These are phyloP conservation scores for Otatea glauca DNA, from an alignment of 176 grass and related monocot genomes.

Conservation along the genomic window DNA sequence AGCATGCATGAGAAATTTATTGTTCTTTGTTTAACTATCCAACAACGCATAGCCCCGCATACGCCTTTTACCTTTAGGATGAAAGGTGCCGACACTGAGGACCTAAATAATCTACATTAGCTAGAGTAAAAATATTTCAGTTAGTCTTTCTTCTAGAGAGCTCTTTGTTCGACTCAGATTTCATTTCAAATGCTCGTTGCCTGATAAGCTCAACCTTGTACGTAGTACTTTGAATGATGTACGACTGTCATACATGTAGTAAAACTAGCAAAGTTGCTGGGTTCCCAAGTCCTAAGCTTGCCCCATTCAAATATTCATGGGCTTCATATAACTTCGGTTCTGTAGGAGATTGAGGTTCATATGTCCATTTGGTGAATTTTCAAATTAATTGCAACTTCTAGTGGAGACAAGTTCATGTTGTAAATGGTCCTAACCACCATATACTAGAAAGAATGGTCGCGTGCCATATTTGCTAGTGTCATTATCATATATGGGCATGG, in stretches of 20 bases:
- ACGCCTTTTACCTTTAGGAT: not conserved
- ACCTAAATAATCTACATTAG: not conserved
- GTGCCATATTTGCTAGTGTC: slow-evolving; percentile 19
- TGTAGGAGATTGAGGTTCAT: not conserved
- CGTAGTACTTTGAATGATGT: not conserved
- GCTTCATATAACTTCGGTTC: not conserved
- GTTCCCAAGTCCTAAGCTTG: not conserved
- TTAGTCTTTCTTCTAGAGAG: not conserved
- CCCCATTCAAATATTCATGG: not conserved
- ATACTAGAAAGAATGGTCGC: not conserved
- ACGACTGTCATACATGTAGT: not conserved
- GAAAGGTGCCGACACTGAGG: not conserved
- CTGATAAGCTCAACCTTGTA: not conserved
- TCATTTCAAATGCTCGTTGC: not conserved
- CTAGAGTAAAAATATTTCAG: not conserved
- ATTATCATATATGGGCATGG: slow-evolving; percentile 36
- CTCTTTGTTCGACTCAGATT: not conserved
- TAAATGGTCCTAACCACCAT: slow-evolving; percentile 32
- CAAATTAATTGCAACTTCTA: slow-evolving; percentile 15
- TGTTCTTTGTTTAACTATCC: not conserved
- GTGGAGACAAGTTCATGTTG: slow-evolving; percentile 12
- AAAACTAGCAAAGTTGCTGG: not conserved
- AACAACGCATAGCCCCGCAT: not conserved
- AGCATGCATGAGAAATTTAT: not conserved
- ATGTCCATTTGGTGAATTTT: not conserved